Evolutionary conservation across 768 basidiomycete genomes (phyloP).

Genomic region (Clitopilus passeckerianus): DNA sequence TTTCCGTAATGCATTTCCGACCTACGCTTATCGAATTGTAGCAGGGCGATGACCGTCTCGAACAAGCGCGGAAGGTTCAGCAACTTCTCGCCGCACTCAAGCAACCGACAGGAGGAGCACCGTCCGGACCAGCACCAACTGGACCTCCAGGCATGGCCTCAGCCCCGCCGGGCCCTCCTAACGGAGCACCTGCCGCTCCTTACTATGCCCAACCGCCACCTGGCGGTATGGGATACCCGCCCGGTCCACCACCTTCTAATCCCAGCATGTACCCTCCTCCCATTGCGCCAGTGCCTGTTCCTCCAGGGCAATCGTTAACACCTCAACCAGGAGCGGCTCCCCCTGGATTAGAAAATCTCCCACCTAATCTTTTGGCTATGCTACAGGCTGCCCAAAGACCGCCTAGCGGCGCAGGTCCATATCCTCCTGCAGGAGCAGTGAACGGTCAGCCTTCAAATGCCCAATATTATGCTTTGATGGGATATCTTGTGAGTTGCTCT

Average conservation of each 20-base stretch:
- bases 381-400: conserved; percentile 51
- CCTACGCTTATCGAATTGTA: conserved; percentile 13
- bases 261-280: conserved; percentile 31
- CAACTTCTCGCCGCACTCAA: conserved; percentile 59
- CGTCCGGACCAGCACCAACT: conserved; percentile 27
- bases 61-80: conserved; percentile 85
- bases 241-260: conserved; percentile 15
- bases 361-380: conserved; percentile 67
- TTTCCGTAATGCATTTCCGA: conserved; percentile 1
- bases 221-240: conserved; percentile 11
- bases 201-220: conserved; percentile 18
- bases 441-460: conserved; percentile 35
- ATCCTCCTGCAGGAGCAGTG: conserved; percentile 14
- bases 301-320: conserved; percentile 12
- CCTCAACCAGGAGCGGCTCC: conserved; percentile 26
- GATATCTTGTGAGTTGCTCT: conserved; percentile 50
- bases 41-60: conserved; percentile 73
- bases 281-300: conserved; percentile 22
- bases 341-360: conserved; percentile 38
- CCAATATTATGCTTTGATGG: conserved; percentile 66
- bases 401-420: conserved; percentile 24
- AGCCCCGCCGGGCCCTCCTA: conserved; percentile 25
- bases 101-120: conserved; percentile 43
- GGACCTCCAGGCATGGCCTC: conserved; percentile 23
- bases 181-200: not conserved